These are phyloP conservation scores for Leccinum huronense DNA, from an alignment of 1,284 basidiomycete genomes.

Conservation along the genomic window DNA sequence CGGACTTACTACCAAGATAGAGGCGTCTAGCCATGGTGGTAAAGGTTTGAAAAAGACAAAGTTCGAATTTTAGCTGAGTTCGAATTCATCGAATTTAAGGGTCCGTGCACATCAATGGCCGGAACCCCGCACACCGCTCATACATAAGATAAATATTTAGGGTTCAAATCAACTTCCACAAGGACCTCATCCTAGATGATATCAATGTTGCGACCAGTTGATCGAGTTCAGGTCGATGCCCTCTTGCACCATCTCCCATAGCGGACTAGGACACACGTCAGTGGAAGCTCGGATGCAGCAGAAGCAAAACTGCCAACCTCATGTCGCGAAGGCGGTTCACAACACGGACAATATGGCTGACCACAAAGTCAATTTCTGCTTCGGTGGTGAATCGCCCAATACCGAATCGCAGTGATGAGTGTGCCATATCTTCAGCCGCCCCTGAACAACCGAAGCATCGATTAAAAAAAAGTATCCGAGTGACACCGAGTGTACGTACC, in stretches of 20 bases:
- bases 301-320: slow-evolving; percentile 41
- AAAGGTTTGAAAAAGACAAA: slow-evolving; percentile 37
- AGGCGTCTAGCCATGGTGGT: slow-evolving; percentile 77
- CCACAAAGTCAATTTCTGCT: slow-evolving; percentile 94
- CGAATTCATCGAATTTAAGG: slow-evolving; percentile 38
- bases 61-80: slow-evolving; percentile 36
- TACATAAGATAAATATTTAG: not conserved
- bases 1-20: slow-evolving; percentile 73
- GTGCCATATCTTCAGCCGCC: slow-evolving; percentile 98
- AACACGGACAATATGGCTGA: slow-evolving; percentile 84
- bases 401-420: slow-evolving; percentile 96
- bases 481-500: slow-evolving; percentile 44
- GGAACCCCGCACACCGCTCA: slow-evolving; percentile 19
- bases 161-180: slow-evolving; percentile 5
- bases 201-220: slow-evolving; percentile 80
- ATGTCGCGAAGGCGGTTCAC: slow-evolving; percentile 76
- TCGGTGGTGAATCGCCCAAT: slow-evolving; percentile 99
- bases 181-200: not conserved
- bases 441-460: slow-evolving; percentile 42
- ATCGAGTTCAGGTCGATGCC: slow-evolving; percentile 94
- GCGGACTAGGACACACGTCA: slow-evolving; percentile 53
- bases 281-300: slow-evolving; percentile 6
- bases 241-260: slow-evolving; percentile 99
- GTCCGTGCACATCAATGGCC: slow-evolving; percentile 35
- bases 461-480: not conserved